These are phyloP conservation scores for Halophytophthora batemanensis DNA, from an alignment of 352 stramenopile genomes.

Conservation along the genomic window DNA sequence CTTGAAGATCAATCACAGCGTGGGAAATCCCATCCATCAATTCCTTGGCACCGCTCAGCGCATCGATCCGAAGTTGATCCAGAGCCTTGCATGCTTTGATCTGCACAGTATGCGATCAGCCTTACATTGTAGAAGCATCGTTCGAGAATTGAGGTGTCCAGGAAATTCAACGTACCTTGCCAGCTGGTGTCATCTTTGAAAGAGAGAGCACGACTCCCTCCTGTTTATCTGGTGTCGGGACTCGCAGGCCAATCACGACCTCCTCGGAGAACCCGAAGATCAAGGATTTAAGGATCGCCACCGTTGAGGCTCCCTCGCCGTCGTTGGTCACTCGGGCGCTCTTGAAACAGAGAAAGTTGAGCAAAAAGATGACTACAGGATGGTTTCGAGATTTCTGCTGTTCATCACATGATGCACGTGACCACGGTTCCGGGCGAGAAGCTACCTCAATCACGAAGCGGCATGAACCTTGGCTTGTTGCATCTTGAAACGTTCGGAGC, in stretches of 20 bases:
- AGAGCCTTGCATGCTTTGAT: too few species aligned
- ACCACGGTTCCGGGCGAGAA: not conserved
- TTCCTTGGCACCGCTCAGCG: too few species aligned
- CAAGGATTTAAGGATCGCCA: constrained; percentile 17
- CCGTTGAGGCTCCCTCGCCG: constrained; percentile 11
- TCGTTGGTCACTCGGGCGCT: constrained; percentile 20
- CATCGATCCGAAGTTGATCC: too few species aligned
- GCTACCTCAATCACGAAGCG: not conserved
- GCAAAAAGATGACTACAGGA: constrained; percentile 19
- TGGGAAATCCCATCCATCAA: too few species aligned
- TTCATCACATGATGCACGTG: not conserved
- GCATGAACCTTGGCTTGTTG: not conserved
- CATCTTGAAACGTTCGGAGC: not conserved
- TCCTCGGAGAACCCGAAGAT: constrained; percentile 1
- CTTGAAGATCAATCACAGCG: too few species aligned
- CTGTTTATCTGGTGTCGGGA: not conserved
- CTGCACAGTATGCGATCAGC: too few species aligned
- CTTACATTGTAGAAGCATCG: too few species aligned
- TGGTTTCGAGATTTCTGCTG: too few species aligned
- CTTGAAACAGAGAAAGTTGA: constrained; percentile 31
- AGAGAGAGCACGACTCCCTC: not conserved
- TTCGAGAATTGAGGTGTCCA: not conserved
- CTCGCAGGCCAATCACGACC: not conserved
- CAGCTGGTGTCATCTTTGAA: constrained; percentile 1
- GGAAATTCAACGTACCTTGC: constrained; percentile 8